Evolutionary conservation across 139 green algal genomes (phyloP).

Genomic region (Volvox reticuliferus): DNA sequence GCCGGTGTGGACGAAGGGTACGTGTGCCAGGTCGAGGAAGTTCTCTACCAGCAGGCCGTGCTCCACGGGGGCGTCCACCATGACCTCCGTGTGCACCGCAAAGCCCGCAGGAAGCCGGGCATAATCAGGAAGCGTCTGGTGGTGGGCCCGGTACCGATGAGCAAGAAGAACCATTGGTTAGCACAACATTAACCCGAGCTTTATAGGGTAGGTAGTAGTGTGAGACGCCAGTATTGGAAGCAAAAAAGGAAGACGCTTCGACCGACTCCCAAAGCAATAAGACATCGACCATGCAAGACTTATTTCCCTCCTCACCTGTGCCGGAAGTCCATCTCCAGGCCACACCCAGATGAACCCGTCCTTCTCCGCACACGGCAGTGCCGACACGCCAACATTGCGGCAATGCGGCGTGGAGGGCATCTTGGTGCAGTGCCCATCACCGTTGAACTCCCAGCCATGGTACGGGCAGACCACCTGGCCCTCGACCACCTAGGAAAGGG

Average conservation of each 20-base stretch:
- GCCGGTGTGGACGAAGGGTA: constrained; percentile 97
- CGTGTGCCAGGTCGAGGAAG: constrained; percentile 98
- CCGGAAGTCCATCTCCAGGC: constrained; percentile 74
- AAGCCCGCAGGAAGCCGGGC: constrained; percentile 80
- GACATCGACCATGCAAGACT: too few relatives aligned
- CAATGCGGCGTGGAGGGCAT: constrained; percentile 93
- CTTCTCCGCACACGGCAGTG: constrained; percentile 86
- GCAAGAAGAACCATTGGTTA: too few relatives aligned
- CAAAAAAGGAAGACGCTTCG: too few relatives aligned
- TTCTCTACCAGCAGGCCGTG: constrained; percentile 99
- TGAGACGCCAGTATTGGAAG: too few relatives aligned
- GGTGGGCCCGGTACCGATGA: background rate
- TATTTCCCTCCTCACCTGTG: constrained; percentile 33
- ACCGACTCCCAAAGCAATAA: too few relatives aligned
- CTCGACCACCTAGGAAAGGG: constrained; percentile 6
- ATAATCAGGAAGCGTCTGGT: constrained; percentile 66
- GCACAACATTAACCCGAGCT: too few relatives aligned
- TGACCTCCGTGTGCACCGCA: constrained; percentile 89
- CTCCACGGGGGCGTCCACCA: constrained; percentile 97
- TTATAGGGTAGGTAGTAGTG: too few relatives aligned
- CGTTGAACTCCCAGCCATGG: constrained; percentile 90
- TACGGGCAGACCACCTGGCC: constrained; percentile 89
- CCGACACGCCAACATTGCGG: constrained; percentile 79
- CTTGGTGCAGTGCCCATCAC: constrained; percentile 84
- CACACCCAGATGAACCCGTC: constrained; percentile 97